Evolutionary conservation across 208 protist genomes (phyloP).

Genomic region (Crithidia bombi): DNA sequence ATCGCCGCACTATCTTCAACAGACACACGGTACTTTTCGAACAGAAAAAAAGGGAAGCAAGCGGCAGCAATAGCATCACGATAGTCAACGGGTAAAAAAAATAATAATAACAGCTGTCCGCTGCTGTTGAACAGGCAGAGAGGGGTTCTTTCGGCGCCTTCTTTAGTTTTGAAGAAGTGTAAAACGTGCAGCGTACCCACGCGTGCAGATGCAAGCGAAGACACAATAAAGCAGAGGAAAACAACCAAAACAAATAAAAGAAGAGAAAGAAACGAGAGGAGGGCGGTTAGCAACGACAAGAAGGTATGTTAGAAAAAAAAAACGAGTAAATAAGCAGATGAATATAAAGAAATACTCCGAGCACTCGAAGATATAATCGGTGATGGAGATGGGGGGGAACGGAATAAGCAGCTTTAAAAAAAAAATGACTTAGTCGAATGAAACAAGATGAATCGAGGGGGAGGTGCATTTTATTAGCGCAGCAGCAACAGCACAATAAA

Average conservation of each 20-base stretch:
- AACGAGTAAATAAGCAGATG: background rate
- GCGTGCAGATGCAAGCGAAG: background rate
- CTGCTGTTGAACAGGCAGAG: too few relatives aligned
- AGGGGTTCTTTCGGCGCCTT: background rate
- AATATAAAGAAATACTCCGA: background rate
- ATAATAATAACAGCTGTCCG: too few relatives aligned
- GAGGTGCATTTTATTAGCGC: too few relatives aligned
- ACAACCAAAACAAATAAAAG: background rate
- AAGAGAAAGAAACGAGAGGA: background rate
- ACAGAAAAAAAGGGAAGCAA: background rate
- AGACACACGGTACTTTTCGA: background rate
- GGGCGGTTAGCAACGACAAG: background rate
- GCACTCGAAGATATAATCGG: background rate
- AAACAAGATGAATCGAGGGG: too few relatives aligned
- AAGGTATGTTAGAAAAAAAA: background rate
- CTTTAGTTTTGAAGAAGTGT: background rate
- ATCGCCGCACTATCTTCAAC: too few relatives aligned
- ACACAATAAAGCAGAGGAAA: slow-evolving; percentile 1
- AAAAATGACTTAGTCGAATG: too few relatives aligned
- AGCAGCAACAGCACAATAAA: slow-evolving; percentile 12
- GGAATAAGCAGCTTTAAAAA: too few relatives aligned
- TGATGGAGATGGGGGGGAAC: too few relatives aligned
- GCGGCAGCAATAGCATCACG: too few relatives aligned
- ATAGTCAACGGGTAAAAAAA: too few relatives aligned
- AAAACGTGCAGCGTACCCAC: background rate